These are phyloP conservation scores for Pseudonectria buxi DNA, from an alignment of 2,329 filamentous ascomycete species.

Conservation along the genomic window DNA sequence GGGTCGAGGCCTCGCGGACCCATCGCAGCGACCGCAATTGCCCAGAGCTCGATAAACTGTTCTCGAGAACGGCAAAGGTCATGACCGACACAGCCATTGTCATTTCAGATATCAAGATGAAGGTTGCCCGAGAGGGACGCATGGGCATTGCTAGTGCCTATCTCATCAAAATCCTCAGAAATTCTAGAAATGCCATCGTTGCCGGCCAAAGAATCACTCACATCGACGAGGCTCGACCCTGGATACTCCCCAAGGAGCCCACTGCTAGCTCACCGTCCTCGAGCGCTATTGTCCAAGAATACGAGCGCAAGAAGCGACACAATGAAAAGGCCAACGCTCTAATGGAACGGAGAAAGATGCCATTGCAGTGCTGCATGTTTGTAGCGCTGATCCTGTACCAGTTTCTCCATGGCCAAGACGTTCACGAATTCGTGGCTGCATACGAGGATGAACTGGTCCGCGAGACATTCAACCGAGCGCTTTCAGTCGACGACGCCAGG, in stretches of 20 bases:
- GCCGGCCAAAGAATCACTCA: conserved; percentile 11
- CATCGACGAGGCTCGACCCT: conserved; percentile 6
- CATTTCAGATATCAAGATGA: conserved; percentile 12
- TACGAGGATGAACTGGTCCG: conserved; percentile 13
- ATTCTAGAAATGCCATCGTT: conserved; percentile 9
- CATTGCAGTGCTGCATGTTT: conserved; percentile 15
- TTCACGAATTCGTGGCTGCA: conserved; percentile 12
- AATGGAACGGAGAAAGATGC: conserved; percentile 8
- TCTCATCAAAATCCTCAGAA: conserved; percentile 7
- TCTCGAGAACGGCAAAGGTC: conserved; percentile 6
- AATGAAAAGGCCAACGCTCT: conserved; percentile 8
- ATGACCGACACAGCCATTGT: conserved; percentile 8
- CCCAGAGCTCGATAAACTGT: conserved; percentile 8
- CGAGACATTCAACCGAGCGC: conserved; percentile 7
- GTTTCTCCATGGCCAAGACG: conserved; percentile 6
- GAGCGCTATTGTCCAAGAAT: conserved; percentile 2
- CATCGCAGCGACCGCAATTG: conserved; percentile 3
- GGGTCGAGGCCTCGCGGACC: conserved; percentile 3
- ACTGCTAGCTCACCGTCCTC: conserved; percentile 1
- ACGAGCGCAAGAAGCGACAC: conserved; percentile 5
- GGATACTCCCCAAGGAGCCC: conserved; percentile 4
- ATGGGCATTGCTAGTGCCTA: conserved; percentile 4
- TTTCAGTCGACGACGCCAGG: conserved; percentile 12
- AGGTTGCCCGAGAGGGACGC: background rate
- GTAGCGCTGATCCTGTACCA: conserved; percentile 8